Base-by-base conservation (phyloP, 805 yeast species). In the Suhomyces faveliae region DNA sequence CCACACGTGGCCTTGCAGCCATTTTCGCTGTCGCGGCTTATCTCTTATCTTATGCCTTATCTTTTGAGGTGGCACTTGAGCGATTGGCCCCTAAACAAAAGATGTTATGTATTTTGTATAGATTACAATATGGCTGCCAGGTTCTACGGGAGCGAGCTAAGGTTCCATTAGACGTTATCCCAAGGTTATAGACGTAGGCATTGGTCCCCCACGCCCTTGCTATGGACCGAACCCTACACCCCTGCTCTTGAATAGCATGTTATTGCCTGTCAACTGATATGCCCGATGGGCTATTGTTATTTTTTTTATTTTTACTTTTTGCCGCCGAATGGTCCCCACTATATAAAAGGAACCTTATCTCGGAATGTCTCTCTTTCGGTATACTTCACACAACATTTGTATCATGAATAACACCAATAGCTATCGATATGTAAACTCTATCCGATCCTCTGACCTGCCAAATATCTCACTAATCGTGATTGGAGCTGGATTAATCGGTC, bases 401-500 rank as follows among this genome's bases (percentile, higher is more conserved):
- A 33, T 17, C 6, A 33, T 33, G 37, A 20, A 33, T 10, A 10
- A 33, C 37, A 33, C 37, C 19, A 33, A 33, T 33, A 17, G 7
- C 21, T 20, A 37, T 21, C 40, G 20, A 37, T 37, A 37, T 37
- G 40, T 37, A 37, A 37, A 15, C 37, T 17, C 37, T 9, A 15
- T 21, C 40, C 40, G 12, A 21, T 11, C 11, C 21, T 33, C 37
- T 40, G 35, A 9, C 19, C 39, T 27, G 23, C 30, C 25, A 40
- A 49, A 46, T 38, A 40, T 61, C 25, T 54, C 58, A n/a, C 52
- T 66, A 35, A 55, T 67, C 15, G 63, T 67, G 11, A 60, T 67
- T 22, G 74, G 76, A 0, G 73, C 72, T 7, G 74, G 76, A 4
- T 53, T 70, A 21, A 70, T 70, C 17, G 76, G 76, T 8, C 74